phyloP scores from a whole-genome alignment of 495 filamentous ascomycete species.

The Lichina pygmaea region DNA sequence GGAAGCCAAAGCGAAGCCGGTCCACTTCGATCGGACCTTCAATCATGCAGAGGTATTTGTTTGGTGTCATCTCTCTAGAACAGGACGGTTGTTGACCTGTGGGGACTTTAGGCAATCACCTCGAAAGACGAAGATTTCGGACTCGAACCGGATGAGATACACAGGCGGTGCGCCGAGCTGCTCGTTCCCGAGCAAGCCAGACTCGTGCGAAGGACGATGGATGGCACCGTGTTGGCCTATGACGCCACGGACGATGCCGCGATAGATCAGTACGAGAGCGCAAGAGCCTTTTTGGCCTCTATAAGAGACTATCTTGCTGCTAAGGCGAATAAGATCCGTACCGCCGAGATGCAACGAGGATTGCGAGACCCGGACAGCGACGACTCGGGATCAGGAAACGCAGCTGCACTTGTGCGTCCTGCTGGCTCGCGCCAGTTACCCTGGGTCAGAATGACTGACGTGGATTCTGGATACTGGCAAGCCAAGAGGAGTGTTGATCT shows the following conservation, averaged over 20 bases:
- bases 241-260: slow-evolving; percentile 33
- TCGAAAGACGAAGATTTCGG: slow-evolving; percentile 48
- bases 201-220: slow-evolving; percentile 28
- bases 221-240: slow-evolving; percentile 27
- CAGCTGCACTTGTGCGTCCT: too few species aligned
- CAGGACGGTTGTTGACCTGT: slow-evolving; percentile 1
- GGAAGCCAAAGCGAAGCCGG: slow-evolving; percentile 82
- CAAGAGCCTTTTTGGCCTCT: slow-evolving; percentile 51
- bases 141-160: slow-evolving; percentile 49
- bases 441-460: not conserved
- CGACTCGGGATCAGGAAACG: too few species aligned
- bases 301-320: slow-evolving; percentile 39
- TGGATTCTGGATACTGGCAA: not conserved
- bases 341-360: slow-evolving; percentile 10
- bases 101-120: slow-evolving; percentile 21
- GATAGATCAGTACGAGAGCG: slow-evolving; percentile 68
- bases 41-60: slow-evolving; percentile 39
- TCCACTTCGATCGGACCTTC: slow-evolving; percentile 81
- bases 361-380: not conserved
- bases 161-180: slow-evolving; percentile 30
- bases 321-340: slow-evolving; percentile 18
- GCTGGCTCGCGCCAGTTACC: too few species aligned
- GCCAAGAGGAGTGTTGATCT: slow-evolving; percentile 22
- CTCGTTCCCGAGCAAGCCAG: slow-evolving; percentile 37
- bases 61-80: not conserved